Base-by-base conservation (phyloP, 495 filamentous ascomycete genomes). In the Lepidopterella palustris region DNA sequence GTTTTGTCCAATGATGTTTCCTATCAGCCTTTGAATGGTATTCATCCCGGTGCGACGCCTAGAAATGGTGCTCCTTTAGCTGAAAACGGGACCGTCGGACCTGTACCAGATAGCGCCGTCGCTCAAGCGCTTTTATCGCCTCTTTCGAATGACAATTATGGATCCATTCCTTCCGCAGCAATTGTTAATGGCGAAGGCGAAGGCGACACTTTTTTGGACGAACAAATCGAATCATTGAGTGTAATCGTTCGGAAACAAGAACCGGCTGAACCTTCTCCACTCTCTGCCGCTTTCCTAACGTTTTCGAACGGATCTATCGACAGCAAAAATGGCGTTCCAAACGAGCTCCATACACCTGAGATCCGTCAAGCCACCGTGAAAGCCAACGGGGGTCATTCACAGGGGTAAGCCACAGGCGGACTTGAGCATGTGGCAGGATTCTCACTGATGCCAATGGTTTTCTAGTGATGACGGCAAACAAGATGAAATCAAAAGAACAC, bases 291-390 rank as follows among this genome's bases (percentile, higher is more conserved):
- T 53, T 70, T 74, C 9, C 70, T 78, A 48, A 79, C 78, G 23
- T 80, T 82, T 64, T 80, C 79, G 39, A 78, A 79, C 65, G 76
- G 80, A 57, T 77, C 76, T 53, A 79, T 84, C 73, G 78, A 87
- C 72, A 69, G 71, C 45, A 70, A 71, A 66, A 78, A 68, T 42
- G 73, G 77, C 53, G 65, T 65, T 18, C 53, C 53, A 25, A 52
- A 59, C 31, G 69, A 70, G 45, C 26, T 63, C 35, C 60, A 63
- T 15, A 72, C 70, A 50, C 52, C 62, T n/a, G 72, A 71, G 40
- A 60, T 58, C 18, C 64, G 58, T 15, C 71, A 72, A 58, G 66
- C 61, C 58, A 65, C 29, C 24, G 31, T 62, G 11, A 54, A 64
- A 55, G 51, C 54, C 28, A 73, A 71, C 58, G 71, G 69, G 26